A percentile compares a stretch with the other conserved stretches of the same genome.
phyloP scores from a whole-genome alignment of 1,284 basidiomycete genomes.

The Cryptococcus wingfieldii region DNA sequence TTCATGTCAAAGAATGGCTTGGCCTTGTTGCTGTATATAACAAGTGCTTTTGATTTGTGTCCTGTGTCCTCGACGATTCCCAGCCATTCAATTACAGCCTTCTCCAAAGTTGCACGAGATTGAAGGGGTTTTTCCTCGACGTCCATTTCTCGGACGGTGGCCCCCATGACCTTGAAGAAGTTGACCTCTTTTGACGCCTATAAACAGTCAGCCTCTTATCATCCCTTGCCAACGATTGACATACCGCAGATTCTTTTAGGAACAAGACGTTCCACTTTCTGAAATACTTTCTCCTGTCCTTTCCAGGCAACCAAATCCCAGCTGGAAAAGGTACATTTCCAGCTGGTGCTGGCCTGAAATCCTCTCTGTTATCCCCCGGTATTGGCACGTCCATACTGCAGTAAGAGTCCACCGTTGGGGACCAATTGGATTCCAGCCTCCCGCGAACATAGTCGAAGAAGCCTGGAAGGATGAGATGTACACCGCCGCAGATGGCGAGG shows the following conservation, averaged over 20 bases:
- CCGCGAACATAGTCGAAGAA: slow-evolving; percentile 25
- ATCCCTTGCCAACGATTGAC: not conserved
- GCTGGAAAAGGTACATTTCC: not conserved
- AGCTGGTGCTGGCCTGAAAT: slow-evolving; percentile 23
- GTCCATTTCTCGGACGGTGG: slow-evolving; percentile 32
- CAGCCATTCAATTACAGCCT: slow-evolving; percentile 17
- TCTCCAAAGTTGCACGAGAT: slow-evolving; percentile 19
- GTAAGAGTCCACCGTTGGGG: slow-evolving; percentile 32
- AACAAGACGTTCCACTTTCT: slow-evolving; percentile 31
- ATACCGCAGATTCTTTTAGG: slow-evolving; percentile 19
- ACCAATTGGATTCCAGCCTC: slow-evolving; percentile 32
- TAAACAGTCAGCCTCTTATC: not conserved
- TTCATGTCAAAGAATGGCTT: slow-evolving; percentile 14
- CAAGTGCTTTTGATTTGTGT: slow-evolving; percentile 11
- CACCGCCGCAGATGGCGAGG: slow-evolving; percentile 30
- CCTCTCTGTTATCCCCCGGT: slow-evolving; percentile 19
- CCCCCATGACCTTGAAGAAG: slow-evolving; percentile 37
- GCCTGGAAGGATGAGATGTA: slow-evolving; percentile 32
- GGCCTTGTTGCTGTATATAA: slow-evolving; percentile 26
- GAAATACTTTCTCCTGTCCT: slow-evolving; percentile 24
- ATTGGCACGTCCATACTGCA: slow-evolving; percentile 30
- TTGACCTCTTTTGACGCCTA: slow-evolving; percentile 19
- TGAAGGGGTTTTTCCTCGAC: slow-evolving; percentile 14
- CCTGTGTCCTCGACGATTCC: slow-evolving; percentile 11
- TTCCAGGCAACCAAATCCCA: slow-evolving; percentile 25